These are phyloP conservation scores for Lunasporangiospora selenospora DNA, from an alignment of 192 early-diverging fungal species.

Conservation along the genomic window DNA sequence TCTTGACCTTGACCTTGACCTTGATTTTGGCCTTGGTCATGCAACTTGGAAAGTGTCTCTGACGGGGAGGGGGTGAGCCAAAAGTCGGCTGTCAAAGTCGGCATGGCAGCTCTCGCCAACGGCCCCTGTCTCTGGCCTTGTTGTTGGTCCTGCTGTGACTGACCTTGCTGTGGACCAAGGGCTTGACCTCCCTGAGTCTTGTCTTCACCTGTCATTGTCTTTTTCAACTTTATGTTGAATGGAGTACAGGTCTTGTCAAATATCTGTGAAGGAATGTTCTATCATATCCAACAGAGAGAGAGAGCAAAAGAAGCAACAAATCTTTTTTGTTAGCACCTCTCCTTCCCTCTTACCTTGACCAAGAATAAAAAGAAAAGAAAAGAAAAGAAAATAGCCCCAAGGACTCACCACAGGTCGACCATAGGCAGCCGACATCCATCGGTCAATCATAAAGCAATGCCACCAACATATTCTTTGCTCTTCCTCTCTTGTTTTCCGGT, in stretches of 20 bases:
- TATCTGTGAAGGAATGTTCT: constrained; percentile 43
- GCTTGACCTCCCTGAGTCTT: no score
- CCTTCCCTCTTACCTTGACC: no score
- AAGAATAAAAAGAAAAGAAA: neutral
- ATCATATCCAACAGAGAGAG: neutral
- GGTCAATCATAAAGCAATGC: constrained; percentile 49
- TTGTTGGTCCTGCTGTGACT: no score
- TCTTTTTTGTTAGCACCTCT: no score
- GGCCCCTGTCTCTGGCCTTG: no score
- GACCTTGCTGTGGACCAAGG: no score
- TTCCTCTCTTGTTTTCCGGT: constrained; percentile 24
- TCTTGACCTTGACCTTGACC: no score
- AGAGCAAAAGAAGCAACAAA: no score
- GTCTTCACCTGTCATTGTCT: no score
- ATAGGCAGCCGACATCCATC: constrained; percentile 44
- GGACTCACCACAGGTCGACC: constrained; percentile 24
- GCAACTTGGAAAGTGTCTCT: no score
- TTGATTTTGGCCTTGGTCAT: no score
- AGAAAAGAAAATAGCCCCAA: neutral
- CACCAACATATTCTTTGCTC: constrained; percentile 47
- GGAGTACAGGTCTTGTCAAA: constrained; percentile 42
- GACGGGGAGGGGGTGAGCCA: constrained; percentile 1
- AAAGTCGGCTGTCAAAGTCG: constrained; percentile 4
- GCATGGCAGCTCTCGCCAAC: neutral
- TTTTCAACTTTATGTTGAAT: no score